Evolutionary conservation across 2,329 filamentous ascomycete genomes (phyloP).

Genomic region (Penicillium decumbens): DNA sequence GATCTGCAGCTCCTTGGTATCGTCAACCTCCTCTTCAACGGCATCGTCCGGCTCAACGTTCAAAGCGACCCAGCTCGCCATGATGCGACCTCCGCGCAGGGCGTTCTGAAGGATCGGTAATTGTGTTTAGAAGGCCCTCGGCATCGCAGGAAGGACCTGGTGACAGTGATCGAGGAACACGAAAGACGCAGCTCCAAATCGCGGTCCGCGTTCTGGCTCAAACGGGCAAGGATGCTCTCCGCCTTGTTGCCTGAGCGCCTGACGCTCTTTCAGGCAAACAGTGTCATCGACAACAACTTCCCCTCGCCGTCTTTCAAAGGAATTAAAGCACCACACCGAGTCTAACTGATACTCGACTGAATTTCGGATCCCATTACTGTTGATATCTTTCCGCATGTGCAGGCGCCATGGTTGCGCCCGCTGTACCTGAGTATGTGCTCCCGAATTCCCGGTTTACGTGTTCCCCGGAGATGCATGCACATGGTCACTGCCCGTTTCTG

Average conservation of each 20-base stretch:
- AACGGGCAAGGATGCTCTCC: constrained; percentile 15
- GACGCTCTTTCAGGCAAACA: constrained; percentile 12
- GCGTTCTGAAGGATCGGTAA: constrained; percentile 4
- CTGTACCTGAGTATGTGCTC: constrained; percentile 65
- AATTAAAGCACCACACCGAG: not conserved
- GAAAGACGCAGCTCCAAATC: constrained; percentile 5
- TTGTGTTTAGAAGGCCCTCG: constrained; percentile 1
- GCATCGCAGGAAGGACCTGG: constrained; percentile 20
- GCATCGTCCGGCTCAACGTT: constrained; percentile 93
- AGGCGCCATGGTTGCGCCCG: constrained; percentile 64
- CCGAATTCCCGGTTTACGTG: constrained; percentile 24
- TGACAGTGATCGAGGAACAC: not conserved
- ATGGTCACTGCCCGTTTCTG: constrained; percentile 13
- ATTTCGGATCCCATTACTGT: constrained; percentile 1
- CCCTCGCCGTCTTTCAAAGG: constrained; percentile 1
- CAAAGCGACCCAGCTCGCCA: constrained; percentile 72
- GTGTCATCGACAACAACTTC: constrained; percentile 13
- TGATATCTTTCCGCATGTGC: constrained; percentile 20
- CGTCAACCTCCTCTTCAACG: constrained; percentile 84
- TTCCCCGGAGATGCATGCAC: constrained; percentile 24
- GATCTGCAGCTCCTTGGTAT: constrained; percentile 93
- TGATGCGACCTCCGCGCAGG: constrained; percentile 25
- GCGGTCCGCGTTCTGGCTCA: constrained; percentile 17
- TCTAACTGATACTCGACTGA: not conserved
- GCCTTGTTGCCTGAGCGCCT: constrained; percentile 22